Base-by-base conservation (phyloP, 2,329 filamentous ascomycete species). In the Fusarium mangiferae region DNA sequence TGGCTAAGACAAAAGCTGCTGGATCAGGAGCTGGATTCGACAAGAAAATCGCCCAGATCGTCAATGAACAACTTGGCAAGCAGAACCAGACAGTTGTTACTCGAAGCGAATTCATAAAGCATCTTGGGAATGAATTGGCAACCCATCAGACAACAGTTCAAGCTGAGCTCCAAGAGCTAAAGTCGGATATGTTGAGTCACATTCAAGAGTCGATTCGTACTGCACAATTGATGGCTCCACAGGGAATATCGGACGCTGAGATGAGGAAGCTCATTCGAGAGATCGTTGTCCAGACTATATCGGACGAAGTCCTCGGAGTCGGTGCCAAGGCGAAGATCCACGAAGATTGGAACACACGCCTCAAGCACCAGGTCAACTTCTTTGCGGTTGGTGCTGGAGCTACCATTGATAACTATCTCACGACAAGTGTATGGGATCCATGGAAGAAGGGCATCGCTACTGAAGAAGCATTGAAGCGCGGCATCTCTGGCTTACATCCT, bases 331-430 rank as follows among this genome's bases (percentile, higher is more conserved):
- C 85, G 61, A 82, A 84, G 58, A 87, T 90, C 58, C 82, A 84
- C 36, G 78, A 81, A 41, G 80, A 86, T 72, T 85, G 83, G 78
- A 82, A 84, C 48, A 76, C 79, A 2, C 80, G 85, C 30, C 82
- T 91, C 30, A 82, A 82, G 62, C 84, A 87, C 60, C 87, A 88
- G 62, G 84, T 95, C 82, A 98, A 98, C 84, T 95, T 91, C 83
- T 92, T 98, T 76, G 87, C 88, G 7, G 78, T 83, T 3, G 90
- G 90, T 9, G 83, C 90, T 24, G 94, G 94, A 10, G 93, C 94
- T 3, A 76, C 86, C 4, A 83, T 96, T 71, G 89, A 95, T 74
- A 83, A 84, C 0, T 75, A 80, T 5, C 82, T 88, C 35, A 92
- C 90, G 2, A 95, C 93, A 0, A 86, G 88, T 2, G 87, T 87